Evolutionary conservation across 768 basidiomycete species (phyloP).

Genomic region (Mycena vitilis): DNA sequence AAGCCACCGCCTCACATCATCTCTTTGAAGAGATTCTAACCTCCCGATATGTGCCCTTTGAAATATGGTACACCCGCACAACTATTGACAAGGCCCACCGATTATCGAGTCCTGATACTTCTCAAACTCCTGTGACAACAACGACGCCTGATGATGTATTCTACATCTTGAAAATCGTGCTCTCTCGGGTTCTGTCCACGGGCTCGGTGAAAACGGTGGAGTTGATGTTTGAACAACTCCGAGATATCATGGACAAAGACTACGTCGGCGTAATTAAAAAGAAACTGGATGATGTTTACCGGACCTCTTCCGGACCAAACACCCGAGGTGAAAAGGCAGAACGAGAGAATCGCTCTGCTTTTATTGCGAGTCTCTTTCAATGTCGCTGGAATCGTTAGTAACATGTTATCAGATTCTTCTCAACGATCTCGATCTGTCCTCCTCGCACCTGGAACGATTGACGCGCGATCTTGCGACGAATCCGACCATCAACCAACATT

Average conservation of each 20-base stretch:
- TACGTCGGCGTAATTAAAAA: constrained; percentile 84
- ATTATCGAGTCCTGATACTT: constrained; percentile 78
- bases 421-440: constrained; percentile 95
- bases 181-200: constrained; percentile 81
- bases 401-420: constrained; percentile 72
- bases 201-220: constrained; percentile 73
- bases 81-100: constrained; percentile 95
- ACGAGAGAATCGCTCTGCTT: constrained; percentile 80
- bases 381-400: constrained; percentile 3
- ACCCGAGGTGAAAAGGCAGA: constrained; percentile 81
- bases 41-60: constrained; percentile 88
- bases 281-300: constrained; percentile 91
- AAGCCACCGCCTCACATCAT: constrained; percentile 63
- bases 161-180: constrained; percentile 91
- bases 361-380: constrained; percentile 72
- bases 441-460: constrained; percentile 88
- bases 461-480: constrained; percentile 71
- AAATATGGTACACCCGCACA: constrained; percentile 90
- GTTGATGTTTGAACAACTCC: constrained; percentile 69
- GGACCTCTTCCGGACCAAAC: constrained; percentile 57
- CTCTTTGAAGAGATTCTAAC: constrained; percentile 75
- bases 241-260: constrained; percentile 84
- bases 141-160: constrained; percentile 95
- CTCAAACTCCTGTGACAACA: constrained; percentile 71
- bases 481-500: constrained; percentile 72